Percentiles rank a stretch among this genome's conserved stretches.
phyloP scores from a whole-genome alignment of 768 basidiomycete species.

The Vararia minispora region DNA sequence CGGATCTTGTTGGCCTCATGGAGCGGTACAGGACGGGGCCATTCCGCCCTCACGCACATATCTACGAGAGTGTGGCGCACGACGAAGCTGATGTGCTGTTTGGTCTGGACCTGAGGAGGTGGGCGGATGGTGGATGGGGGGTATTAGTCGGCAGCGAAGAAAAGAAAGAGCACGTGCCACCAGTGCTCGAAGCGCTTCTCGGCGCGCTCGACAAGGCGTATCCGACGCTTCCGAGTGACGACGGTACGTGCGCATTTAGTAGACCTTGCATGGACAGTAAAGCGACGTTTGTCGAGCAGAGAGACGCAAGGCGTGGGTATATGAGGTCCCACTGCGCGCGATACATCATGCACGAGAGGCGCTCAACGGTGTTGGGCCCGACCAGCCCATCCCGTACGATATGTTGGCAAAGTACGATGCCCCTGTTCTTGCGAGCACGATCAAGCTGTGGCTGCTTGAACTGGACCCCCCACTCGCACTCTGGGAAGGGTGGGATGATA shows the following conservation, averaged over 20 bases:
- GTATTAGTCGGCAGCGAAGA: slow-evolving; percentile 38
- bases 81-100: slow-evolving; percentile 82
- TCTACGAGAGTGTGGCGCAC: slow-evolving; percentile 80
- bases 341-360: slow-evolving; percentile 81
- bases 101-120: slow-evolving; percentile 83
- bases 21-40: slow-evolving; percentile 91
- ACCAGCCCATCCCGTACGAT: slow-evolving; percentile 35
- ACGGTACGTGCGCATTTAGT: slow-evolving; percentile 36
- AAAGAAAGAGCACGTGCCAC: slow-evolving; percentile 57
- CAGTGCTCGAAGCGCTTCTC: slow-evolving; percentile 61
- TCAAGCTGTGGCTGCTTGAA: slow-evolving; percentile 90
- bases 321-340: slow-evolving; percentile 77
- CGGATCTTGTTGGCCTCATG: slow-evolving; percentile 76
- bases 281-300: slow-evolving; percentile 33
- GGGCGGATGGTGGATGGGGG: slow-evolving; percentile 79
- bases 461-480: slow-evolving; percentile 76
- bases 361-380: slow-evolving; percentile 61
- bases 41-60: slow-evolving; percentile 75
- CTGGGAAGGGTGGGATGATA: slow-evolving; percentile 89
- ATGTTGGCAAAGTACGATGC: slow-evolving; percentile 70
- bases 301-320: slow-evolving; percentile 87
- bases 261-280: neutral
- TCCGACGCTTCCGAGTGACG: slow-evolving; percentile 44
- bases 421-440: slow-evolving; percentile 72
- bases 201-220: slow-evolving; percentile 55